phyloP scores from a whole-genome alignment of 805 yeast species.

The Cyberlindnera japonica region DNA sequence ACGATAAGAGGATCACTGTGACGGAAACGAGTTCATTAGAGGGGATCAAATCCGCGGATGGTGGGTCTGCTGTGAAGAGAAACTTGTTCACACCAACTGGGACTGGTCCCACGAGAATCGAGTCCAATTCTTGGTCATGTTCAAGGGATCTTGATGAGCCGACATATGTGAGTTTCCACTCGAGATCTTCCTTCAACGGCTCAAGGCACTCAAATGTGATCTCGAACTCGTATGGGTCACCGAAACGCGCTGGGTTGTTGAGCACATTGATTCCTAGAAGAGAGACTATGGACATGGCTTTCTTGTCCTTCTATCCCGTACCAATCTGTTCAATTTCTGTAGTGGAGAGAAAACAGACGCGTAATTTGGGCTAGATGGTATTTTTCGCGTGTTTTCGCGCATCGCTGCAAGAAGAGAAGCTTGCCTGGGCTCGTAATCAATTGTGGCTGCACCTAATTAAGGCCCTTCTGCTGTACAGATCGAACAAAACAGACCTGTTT shows the following conservation, averaged over 20 bases:
- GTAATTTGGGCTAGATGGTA: too few relatives aligned
- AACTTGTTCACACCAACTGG: constrained; percentile 97
- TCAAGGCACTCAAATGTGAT: constrained; percentile 97
- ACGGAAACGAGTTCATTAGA: constrained; percentile 94
- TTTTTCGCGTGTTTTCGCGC: too few relatives aligned
- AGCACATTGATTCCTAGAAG: constrained; percentile 86
- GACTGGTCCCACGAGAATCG: constrained; percentile 96
- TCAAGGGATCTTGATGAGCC: constrained; percentile 93
- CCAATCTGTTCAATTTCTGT: too few relatives aligned
- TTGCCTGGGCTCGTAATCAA: too few relatives aligned
- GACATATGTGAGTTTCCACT: constrained; percentile 96
- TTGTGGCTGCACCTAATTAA: too few relatives aligned
- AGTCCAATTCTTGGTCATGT: constrained; percentile 95
- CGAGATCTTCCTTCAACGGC: constrained; percentile 78
- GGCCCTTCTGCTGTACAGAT: too few relatives aligned
- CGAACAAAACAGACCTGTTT: too few relatives aligned
- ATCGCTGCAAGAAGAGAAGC: too few relatives aligned
- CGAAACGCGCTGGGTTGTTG: constrained; percentile 91
- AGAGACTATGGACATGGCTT: constrained; percentile 84
- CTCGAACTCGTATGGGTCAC: constrained; percentile 93
- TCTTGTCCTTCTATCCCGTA: neutral
- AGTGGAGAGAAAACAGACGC: too few relatives aligned
- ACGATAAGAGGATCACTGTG: constrained; percentile 87
- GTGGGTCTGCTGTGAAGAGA: constrained; percentile 92
- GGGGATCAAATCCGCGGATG: constrained; percentile 92